Base-by-base conservation (phyloP, 106 monocot species). In the Phalaenopsis aphrodite region DNA sequence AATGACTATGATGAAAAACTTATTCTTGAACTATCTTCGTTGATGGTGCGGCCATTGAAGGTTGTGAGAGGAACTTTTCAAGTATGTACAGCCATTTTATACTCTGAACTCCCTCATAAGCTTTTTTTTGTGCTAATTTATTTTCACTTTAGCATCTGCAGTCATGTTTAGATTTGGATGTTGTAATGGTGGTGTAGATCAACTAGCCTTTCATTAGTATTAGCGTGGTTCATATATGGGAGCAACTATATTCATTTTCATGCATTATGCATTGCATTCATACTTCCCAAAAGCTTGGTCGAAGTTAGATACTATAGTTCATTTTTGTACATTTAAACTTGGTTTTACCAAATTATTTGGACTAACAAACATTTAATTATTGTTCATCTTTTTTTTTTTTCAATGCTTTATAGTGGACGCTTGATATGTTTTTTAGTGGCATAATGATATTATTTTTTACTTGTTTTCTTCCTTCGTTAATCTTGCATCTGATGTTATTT, bases 1-100 rank as follows among this genome's bases (percentile, higher is more conserved):
- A 89, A 86, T 90, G 93, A 99, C 19, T 72, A 80, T 55, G 91
- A 99, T 88, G 99, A 99, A 83, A 94, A 91, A 84, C 83, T 99
- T 81, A 81, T 95, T 80, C 55, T 91, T 80, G 99, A 95, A 78
- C 83, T 99, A 80, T 82, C 92, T 75, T 89, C 99, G 24, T 85
- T 86, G 78, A 91, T 99, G 89, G 91, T 99, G 30, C 88, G 88
- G 17, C 99, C 95, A 66, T 81, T 99, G 75, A 99, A 95, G 79
- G 91, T 93, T 88, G 84, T 99, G 30, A 85, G 77, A 74, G 99
- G 99, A 77, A 93, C 85, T 2, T 99, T 99, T 77, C 94, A 93
- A 77, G 99, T 93, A 85, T 86, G 87, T 85, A 18, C 72, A 23
- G 38, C 9, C 43, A 18, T 74, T 74, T 17, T 74, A 45, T n/a